Evolutionary conservation across 2,329 filamentous ascomycete genomes (phyloP).

Genomic region (Venturia oleaginea): DNA sequence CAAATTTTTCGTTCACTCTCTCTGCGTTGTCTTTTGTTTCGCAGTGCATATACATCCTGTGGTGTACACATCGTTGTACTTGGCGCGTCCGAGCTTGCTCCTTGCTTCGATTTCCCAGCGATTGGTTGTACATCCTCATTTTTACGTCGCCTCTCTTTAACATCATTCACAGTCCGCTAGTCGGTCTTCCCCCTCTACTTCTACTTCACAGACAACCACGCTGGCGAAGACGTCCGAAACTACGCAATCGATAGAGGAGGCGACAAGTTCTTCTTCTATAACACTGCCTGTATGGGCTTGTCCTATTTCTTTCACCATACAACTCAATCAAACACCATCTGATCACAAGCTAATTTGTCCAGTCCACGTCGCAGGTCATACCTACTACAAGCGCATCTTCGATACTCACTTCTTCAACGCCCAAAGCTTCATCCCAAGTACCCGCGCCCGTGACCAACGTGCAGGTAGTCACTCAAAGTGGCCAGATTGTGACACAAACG

Average conservation of each 20-base stretch:
- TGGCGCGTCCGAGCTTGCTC: not conserved
- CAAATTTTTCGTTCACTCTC: not conserved
- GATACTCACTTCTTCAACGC: constrained; percentile 5
- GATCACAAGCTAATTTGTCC: not conserved
- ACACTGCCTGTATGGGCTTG: not conserved
- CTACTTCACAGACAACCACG: not conserved
- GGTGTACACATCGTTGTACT: not conserved
- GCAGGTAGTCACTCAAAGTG: constrained; percentile 35
- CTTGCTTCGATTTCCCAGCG: no score
- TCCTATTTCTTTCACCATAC: not conserved
- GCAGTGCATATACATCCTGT: not conserved
- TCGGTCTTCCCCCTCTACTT: constrained; percentile 3
- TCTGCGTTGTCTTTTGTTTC: not conserved
- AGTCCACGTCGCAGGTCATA: not conserved
- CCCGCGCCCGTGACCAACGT: constrained; percentile 27
- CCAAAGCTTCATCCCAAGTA: constrained; percentile 17
- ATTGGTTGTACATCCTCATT: not conserved
- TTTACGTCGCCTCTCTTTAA: not conserved
- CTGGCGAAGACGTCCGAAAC: not conserved
- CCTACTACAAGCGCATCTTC: not conserved
- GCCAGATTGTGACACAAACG: constrained; percentile 34
- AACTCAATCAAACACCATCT: not conserved
- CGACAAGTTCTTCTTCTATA: not conserved
- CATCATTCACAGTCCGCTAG: not conserved
- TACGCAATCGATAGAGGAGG: not conserved